Evolutionary conservation across 495 filamentous ascomycete genomes (phyloP).

Genomic region (Lineolata rhizophorae): DNA sequence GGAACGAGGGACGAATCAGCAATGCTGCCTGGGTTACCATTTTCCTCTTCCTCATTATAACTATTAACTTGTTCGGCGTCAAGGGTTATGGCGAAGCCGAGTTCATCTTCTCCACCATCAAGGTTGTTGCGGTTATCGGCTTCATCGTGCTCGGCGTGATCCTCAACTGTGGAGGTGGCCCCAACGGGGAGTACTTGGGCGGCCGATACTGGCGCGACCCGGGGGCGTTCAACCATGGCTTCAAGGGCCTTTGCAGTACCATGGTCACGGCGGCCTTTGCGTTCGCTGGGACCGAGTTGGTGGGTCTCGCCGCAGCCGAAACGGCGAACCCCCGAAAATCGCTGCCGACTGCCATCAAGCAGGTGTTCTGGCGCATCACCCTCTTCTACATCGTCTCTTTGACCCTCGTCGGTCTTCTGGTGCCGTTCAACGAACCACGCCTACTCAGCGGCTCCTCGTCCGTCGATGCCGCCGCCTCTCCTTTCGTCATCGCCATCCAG

Average conservation of each 20-base stretch:
- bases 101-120: constrained; percentile 25
- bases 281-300: constrained; percentile 84
- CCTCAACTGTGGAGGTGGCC: constrained; percentile 40
- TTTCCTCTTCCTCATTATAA: constrained; percentile 15
- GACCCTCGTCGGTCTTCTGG: constrained; percentile 15
- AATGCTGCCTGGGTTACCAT: constrained; percentile 61
- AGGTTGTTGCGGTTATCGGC: constrained; percentile 52
- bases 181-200: constrained; percentile 58
- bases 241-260: constrained; percentile 84
- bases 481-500: constrained; percentile 18
- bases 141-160: constrained; percentile 20
- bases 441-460: constrained; percentile 8
- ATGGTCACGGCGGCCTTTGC: constrained; percentile 88
- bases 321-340: constrained; percentile 72
- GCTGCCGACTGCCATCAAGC: constrained; percentile 68
- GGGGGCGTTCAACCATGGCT: constrained; percentile 77
- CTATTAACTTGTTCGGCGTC: constrained; percentile 21
- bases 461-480: constrained; percentile 11
- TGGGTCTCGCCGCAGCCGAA: constrained; percentile 76
- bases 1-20: constrained; percentile 37
- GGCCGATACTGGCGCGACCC: constrained; percentile 65
- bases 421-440: constrained; percentile 13
- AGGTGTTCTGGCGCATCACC: constrained; percentile 89
- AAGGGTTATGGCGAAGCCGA: constrained; percentile 21
- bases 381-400: constrained; percentile 26